These are phyloP conservation scores for Coniochaeta sp. DNA, from an alignment of 2,329 filamentous ascomycete species.

Conservation along the genomic window DNA sequence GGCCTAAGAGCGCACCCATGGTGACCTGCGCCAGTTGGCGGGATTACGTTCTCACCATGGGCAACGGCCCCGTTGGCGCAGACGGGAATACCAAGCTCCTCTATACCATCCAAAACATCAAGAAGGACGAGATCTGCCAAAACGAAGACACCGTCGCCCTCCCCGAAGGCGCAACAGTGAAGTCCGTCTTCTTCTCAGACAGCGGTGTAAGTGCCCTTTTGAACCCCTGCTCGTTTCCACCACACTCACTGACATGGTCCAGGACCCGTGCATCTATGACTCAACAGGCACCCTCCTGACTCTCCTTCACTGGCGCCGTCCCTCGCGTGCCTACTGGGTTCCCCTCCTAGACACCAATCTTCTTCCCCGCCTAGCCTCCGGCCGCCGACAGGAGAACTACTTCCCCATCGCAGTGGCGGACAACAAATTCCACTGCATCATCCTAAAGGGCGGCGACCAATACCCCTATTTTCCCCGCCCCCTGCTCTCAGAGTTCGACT, in stretches of 20 bases:
- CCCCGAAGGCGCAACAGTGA: conserved; percentile 64
- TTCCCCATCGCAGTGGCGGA: conserved; percentile 93
- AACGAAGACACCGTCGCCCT: conserved; percentile 88
- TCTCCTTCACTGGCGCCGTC: conserved; percentile 82
- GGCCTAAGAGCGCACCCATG: conserved; percentile 82
- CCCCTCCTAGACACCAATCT: conserved; percentile 86
- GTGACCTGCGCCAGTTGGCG: conserved; percentile 92
- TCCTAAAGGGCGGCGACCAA: conserved; percentile 89
- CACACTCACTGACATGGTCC: neutral
- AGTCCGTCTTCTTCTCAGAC: conserved; percentile 87
- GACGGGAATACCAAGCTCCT: conserved; percentile 72
- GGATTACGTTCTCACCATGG: conserved; percentile 93
- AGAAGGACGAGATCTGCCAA: conserved; percentile 88
- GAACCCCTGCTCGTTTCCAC: neutral
- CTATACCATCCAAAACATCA: conserved; percentile 93
- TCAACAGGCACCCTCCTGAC: conserved; percentile 83
- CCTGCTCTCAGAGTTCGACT: conserved; percentile 87
- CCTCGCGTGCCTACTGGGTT: conserved; percentile 82
- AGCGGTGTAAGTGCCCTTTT: conserved; percentile 58
- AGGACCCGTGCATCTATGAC: conserved; percentile 96
- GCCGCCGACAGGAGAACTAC: conserved; percentile 83
- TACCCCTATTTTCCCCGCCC: conserved; percentile 91
- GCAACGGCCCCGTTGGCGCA: conserved; percentile 78
- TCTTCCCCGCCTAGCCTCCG: conserved; percentile 72
- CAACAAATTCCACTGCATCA: conserved; percentile 95